Evolutionary conservation across 805 yeast species (phyloP).

Genomic region (Monosporozyma siamensis): DNA sequence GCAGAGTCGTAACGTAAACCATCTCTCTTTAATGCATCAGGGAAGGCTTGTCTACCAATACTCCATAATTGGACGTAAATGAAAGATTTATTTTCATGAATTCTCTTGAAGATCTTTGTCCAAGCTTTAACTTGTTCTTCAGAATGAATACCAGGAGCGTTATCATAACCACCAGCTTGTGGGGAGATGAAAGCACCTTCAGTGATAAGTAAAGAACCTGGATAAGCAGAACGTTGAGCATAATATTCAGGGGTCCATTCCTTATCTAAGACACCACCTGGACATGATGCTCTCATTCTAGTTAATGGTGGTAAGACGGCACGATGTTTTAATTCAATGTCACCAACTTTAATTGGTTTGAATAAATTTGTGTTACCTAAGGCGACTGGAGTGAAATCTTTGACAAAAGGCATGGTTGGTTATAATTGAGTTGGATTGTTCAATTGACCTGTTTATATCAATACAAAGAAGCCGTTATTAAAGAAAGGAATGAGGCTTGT

Average conservation of each 20-base stretch:
- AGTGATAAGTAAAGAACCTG: conserved; percentile 52
- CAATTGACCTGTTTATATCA: too few species aligned
- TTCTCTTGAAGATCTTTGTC: conserved; percentile 38
- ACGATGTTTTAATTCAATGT: conserved; percentile 30
- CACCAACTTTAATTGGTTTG: conserved; percentile 39
- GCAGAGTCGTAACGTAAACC: conserved; percentile 35
- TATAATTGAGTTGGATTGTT: background rate
- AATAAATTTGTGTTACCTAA: conserved; percentile 32
- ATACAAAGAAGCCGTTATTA: too few species aligned
- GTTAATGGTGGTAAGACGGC: conserved; percentile 39
- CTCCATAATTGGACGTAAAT: conserved; percentile 45
- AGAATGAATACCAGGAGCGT: conserved; percentile 44
- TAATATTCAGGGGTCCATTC: conserved; percentile 45
- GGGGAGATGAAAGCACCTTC: conserved; percentile 48
- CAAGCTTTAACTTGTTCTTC: conserved; percentile 42
- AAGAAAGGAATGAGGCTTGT: too few species aligned
- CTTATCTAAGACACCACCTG: conserved; percentile 33
- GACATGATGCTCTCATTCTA: conserved; percentile 32
- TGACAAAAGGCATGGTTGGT: conserved; percentile 13
- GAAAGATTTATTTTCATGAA: conserved; percentile 42
- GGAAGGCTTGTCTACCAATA: conserved; percentile 36
- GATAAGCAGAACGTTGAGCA: conserved; percentile 41
- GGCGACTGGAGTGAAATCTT: conserved; percentile 21
- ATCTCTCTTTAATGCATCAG: conserved; percentile 29
- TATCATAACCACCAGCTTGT: conserved; percentile 34